Conservation (phyloP, 192 early-diverging fungal species). For the Piromyces finnis region DNA sequence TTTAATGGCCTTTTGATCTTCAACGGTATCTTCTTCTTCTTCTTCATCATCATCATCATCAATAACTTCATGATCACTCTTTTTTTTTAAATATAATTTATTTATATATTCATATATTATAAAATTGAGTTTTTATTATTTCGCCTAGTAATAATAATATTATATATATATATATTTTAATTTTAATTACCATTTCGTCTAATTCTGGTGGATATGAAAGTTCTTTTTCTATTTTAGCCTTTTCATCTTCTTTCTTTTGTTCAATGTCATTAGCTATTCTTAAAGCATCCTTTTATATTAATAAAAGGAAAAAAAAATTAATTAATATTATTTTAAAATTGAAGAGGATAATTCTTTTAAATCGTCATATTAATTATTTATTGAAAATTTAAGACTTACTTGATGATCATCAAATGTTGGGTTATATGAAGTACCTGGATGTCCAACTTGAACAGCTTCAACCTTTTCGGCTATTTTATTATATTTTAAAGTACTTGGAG, state of each 20-base stretch:
- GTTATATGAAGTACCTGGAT: constrained; percentile 82
- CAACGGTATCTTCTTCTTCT: constrained; percentile 1
- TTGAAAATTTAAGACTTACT: no score
- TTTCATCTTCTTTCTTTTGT: constrained; percentile 12
- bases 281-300: constrained; percentile 18
- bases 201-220: constrained; percentile 18
- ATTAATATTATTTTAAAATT: background rate
- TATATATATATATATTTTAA: constrained; percentile 2
- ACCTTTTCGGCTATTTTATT: constrained; percentile 18
- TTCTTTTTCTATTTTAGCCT: constrained; percentile 14
- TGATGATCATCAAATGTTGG: constrained; percentile 69
- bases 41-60: constrained; percentile 10
- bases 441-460: constrained; percentile 52
- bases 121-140: no score
- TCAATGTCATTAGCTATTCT: constrained; percentile 38
- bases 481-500: constrained; percentile 16
- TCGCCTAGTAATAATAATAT: no score
- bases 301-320: background rate
- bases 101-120: no score
- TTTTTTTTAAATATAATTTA: no score
- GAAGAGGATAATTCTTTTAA: no score
- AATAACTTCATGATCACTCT: constrained; percentile 7
- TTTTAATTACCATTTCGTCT: constrained; percentile 4
- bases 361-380: no score
- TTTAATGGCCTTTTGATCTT: background rate